Evolutionary conservation across 441 rosid species (phyloP).

Genomic region (Sinapis alba): DNA sequence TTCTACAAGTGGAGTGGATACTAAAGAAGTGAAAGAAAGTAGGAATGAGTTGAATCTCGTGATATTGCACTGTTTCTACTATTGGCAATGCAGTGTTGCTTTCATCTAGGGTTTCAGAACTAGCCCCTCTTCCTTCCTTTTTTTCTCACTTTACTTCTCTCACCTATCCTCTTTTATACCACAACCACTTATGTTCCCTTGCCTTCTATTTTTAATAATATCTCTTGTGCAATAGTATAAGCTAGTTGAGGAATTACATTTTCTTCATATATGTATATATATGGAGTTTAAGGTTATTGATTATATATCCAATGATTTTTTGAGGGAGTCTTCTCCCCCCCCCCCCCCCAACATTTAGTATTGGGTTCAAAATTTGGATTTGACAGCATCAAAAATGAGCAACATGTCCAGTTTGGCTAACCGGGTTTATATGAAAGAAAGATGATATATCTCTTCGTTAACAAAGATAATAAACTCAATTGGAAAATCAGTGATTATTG

Average conservation of each 20-base stretch:
- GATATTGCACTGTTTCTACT: constrained; percentile 38
- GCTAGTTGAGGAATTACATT: constrained; percentile 8
- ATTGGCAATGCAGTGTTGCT: constrained; percentile 38
- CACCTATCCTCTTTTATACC: constrained; percentile 21
- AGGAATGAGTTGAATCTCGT: constrained; percentile 44
- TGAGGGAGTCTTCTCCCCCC: not conserved
- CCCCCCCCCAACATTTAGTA: not conserved
- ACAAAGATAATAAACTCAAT: too few species aligned
- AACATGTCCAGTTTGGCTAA: not conserved
- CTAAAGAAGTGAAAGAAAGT: constrained; percentile 31
- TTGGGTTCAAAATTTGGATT: not conserved
- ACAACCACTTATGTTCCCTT: constrained; percentile 8
- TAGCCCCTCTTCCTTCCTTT: constrained; percentile 23
- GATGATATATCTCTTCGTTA: not conserved
- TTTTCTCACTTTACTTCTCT: constrained; percentile 23
- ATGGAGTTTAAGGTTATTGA: too few species aligned
- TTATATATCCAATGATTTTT: not conserved
- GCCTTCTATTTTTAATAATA: not conserved
- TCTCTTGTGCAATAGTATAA: constrained; percentile 2
- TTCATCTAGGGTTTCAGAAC: constrained; percentile 41
- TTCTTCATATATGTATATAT: not conserved
- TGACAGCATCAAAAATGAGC: not conserved
- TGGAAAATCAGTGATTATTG: too few species aligned
- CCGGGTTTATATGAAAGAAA: not conserved
- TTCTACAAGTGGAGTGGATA: constrained; percentile 42